Base-by-base conservation (phyloP, 768 basidiomycete species). In the Amanita muscaria region DNA sequence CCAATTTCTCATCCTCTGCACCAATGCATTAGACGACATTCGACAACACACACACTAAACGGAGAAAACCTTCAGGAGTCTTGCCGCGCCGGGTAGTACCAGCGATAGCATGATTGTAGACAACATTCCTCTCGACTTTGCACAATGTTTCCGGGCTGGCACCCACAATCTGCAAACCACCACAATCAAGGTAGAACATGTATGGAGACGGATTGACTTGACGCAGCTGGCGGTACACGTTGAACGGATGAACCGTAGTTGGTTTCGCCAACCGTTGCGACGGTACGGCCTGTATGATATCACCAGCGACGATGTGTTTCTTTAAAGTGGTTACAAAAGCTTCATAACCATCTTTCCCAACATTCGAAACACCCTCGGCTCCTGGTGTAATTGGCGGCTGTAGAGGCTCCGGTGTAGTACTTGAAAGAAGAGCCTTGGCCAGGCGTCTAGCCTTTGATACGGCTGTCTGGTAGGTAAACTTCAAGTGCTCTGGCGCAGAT, bases 241-340 rank as follows among this genome's bases (percentile, higher is more conserved):
- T 99, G 73, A 99, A 99, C 1, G 96, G 94, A 60, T 98, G 91
- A 15, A 99, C 68, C 15, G 74, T 61, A 0, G 96, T 98, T 27
- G 86, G 84, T 25, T 90, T 77, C 11, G 88, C 69, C 23, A 98
- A 69, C 22, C 93, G 74, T 61, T 98, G 96, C 8, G 90, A 93
- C 6, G 96, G 96, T 5, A 99, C 96, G 2, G 96, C 96, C 64
- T 99, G 96, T 53, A 99, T 98, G 57, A 99, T 97, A 64, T 99
- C 93, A 22, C 96, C 96, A 14, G 83, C 86, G 46, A 98, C 72
- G 44, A 99, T 96, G 59, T 90, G 92, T 57, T 94, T 74, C 69
- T 97, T 98, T 45, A 99, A 69, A 44, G 73, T 79, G 35, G 92
- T 90, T 11, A 99, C 96, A 56, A 93, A 94, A 3, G 62, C 64